These are phyloP conservation scores for Tolypocladium capitatum DNA, from an alignment of 2,329 filamentous ascomycete genomes.

Conservation along the genomic window DNA sequence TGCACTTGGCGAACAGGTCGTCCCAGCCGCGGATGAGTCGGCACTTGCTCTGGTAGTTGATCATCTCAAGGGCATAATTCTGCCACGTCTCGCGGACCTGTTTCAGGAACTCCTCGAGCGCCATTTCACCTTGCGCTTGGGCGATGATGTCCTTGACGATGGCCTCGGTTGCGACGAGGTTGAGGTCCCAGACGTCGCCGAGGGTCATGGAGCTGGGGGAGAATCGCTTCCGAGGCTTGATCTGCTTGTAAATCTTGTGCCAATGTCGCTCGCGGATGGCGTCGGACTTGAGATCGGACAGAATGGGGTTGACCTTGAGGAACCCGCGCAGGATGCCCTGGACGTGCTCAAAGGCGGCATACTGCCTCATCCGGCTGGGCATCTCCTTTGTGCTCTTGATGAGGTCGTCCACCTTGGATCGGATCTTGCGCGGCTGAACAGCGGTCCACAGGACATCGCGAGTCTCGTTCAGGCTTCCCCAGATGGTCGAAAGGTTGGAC, in stretches of 20 bases:
- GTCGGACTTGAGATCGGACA: constrained; percentile 89
- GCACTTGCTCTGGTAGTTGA: constrained; percentile 97
- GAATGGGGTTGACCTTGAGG: constrained; percentile 77
- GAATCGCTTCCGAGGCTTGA: constrained; percentile 87
- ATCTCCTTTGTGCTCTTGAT: constrained; percentile 99
- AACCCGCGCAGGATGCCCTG: constrained; percentile 80
- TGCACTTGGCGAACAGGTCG: constrained; percentile 95
- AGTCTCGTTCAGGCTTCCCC: constrained; percentile 89
- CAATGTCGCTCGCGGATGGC: constrained; percentile 93
- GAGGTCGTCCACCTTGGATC: constrained; percentile 75
- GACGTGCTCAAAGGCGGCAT: constrained; percentile 98
- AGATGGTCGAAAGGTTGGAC: constrained; percentile 90
- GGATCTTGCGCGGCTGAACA: constrained; percentile 86
- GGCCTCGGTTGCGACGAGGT: constrained; percentile 73
- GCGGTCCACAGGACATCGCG: constrained; percentile 89
- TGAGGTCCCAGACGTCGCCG: constrained; percentile 97
- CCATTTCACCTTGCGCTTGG: constrained; percentile 97
- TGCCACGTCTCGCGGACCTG: constrained; percentile 96
- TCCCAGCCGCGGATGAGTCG: constrained; percentile 96
- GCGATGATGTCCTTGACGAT: constrained; percentile 87
- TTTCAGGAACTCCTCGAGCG: constrained; percentile 90
- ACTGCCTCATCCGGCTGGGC: constrained; percentile 97
- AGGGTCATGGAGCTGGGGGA: constrained; percentile 89
- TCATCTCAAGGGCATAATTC: constrained; percentile 83
- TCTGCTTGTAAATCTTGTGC: constrained; percentile 92